Conservation (phyloP, 169 alveolate species). For the Eimeria tenella region DNA sequence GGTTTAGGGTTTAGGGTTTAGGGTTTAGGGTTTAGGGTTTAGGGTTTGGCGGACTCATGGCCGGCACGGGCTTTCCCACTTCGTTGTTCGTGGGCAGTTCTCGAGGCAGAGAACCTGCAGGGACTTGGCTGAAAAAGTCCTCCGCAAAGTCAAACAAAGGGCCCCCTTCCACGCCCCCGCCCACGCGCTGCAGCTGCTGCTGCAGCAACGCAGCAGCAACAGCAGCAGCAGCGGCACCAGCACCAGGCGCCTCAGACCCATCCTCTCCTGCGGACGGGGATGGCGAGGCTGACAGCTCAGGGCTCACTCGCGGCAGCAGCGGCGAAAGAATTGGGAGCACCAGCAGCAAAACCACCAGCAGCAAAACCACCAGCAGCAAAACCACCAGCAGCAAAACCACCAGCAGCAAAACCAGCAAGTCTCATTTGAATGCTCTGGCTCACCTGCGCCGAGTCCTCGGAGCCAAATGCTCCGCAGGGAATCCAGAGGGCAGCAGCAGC, state of each 20-base stretch:
- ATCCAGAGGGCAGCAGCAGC: too few relatives aligned
- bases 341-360: background rate
- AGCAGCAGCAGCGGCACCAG: background rate
- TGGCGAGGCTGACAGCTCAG: too few relatives aligned
- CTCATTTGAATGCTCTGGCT: too few relatives aligned
- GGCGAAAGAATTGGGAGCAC: too few relatives aligned
- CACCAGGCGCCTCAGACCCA: background rate
- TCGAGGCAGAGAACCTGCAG: background rate
- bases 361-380: background rate
- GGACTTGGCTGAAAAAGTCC: constrained; percentile 20
- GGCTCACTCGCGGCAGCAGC: too few relatives aligned
- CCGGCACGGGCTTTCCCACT: constrained; percentile 52
- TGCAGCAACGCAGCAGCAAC: background rate
- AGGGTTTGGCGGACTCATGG: constrained; percentile 1
- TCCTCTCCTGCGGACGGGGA: background rate
- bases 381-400: too few relatives aligned
- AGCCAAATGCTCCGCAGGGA: too few relatives aligned
- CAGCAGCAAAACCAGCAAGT: too few relatives aligned
- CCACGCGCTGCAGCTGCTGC: constrained; percentile 5
- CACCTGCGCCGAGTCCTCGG: too few relatives aligned
- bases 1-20: too few relatives aligned
- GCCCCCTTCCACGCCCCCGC: constrained; percentile 34
- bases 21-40: too few relatives aligned
- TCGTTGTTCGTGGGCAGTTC: constrained; percentile 44
- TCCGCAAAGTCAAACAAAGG: constrained; percentile 69